Percentiles rank a stretch among this genome's conserved stretches.
These are phyloP conservation scores for Castanea mollissima DNA, from an alignment of 306 rosid species.

Conservation along the genomic window DNA sequence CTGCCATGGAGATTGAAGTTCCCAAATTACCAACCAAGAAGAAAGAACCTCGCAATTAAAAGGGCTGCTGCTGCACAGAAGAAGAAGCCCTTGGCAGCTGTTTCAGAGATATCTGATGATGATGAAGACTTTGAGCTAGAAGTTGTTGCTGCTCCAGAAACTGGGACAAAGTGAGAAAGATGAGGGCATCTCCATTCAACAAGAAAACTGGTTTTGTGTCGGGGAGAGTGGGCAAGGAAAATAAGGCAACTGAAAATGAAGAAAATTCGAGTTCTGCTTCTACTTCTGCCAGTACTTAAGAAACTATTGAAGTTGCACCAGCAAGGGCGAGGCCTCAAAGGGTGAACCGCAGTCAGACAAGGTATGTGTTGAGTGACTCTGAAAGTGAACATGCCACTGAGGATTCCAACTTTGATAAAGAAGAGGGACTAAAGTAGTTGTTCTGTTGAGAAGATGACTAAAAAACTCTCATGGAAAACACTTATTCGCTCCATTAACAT, in stretches of 20 bases:
- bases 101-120: slow-evolving; percentile 36
- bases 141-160: slow-evolving; percentile 28
- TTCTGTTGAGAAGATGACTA: no score
- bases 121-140: slow-evolving; percentile 38
- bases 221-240: slow-evolving; percentile 40
- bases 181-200: slow-evolving; percentile 86
- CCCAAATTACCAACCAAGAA: slow-evolving; percentile 42
- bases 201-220: slow-evolving; percentile 71
- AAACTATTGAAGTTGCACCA: no score
- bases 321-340: no score
- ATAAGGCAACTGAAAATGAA: slow-evolving; percentile 27
- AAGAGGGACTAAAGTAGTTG: no score
- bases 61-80: slow-evolving; percentile 36
- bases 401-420: no score
- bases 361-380: no score
- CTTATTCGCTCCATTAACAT: no score
- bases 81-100: slow-evolving; percentile 44
- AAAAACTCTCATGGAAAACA: no score
- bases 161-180: slow-evolving; percentile 73
- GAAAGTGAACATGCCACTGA: no score
- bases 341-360: no score
- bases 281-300: no score
- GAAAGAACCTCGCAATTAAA: slow-evolving; percentile 37
- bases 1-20: slow-evolving; percentile 31
- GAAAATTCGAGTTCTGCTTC: slow-evolving; percentile 27